A percentile compares a stretch with the other conserved stretches of the same genome.
These are phyloP conservation scores for Cyclaneusma minus DNA, from an alignment of 2,329 filamentous ascomycete species.

Conservation along the genomic window DNA sequence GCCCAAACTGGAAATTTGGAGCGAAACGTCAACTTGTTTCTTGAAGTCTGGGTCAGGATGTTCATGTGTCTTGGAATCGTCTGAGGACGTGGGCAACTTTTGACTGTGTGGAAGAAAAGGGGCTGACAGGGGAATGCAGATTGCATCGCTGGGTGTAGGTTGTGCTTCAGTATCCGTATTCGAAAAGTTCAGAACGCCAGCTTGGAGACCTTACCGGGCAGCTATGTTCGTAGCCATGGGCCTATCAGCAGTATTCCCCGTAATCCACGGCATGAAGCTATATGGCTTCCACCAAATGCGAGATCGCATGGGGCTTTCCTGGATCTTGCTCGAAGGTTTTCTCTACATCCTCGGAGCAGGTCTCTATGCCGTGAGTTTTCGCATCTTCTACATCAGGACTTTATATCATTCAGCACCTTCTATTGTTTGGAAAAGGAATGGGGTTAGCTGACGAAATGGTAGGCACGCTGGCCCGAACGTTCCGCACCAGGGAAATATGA, in stretches of 20 bases:
- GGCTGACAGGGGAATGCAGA: conserved; percentile 34
- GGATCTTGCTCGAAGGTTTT: conserved; percentile 64
- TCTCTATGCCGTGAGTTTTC: conserved; percentile 59
- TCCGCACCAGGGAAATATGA: conserved; percentile 67
- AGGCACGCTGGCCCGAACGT: conserved; percentile 72
- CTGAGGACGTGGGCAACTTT: too few species aligned
- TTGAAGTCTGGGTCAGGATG: too few species aligned
- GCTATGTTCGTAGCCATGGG: conserved; percentile 84
- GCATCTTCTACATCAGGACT: background rate
- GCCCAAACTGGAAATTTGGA: background rate
- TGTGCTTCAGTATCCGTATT: conserved; percentile 66
- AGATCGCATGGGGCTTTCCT: conserved; percentile 62
- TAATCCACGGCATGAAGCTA: conserved; percentile 57
- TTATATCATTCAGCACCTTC: too few species aligned
- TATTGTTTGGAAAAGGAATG: too few species aligned
- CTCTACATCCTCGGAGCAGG: conserved; percentile 77
- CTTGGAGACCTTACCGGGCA: conserved; percentile 72
- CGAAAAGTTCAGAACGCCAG: conserved; percentile 69
- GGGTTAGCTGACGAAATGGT: conserved; percentile 10
- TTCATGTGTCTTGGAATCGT: too few species aligned
- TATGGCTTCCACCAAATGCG: conserved; percentile 54
- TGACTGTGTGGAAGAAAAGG: background rate
- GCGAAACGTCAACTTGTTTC: too few species aligned
- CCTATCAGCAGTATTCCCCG: conserved; percentile 66
- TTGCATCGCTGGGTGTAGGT: conserved; percentile 58